A percentile compares a stretch with the other conserved stretches of the same genome.
Evolutionary conservation across 176 grass and related monocot species (phyloP).

Genomic region (Dendrocalamus sinicus): DNA sequence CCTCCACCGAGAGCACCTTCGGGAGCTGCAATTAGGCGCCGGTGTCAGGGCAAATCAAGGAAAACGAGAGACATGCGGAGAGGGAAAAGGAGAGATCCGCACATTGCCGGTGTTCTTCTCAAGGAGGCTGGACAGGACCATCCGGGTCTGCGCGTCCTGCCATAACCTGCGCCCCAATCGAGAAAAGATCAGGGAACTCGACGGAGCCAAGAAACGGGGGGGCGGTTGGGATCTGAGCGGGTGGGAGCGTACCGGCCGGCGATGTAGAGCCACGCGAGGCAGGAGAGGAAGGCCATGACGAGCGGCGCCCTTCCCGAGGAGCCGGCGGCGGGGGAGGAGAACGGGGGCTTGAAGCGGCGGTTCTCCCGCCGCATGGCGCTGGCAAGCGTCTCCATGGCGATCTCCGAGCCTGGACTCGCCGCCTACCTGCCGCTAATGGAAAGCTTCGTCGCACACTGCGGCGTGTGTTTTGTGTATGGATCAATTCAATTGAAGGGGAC

Average conservation of each 20-base stretch:
- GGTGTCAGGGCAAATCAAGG: not conserved
- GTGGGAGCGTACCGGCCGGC: slow-evolving; percentile 62
- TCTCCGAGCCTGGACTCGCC: slow-evolving; percentile 41
- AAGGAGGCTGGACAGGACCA: slow-evolving; percentile 75
- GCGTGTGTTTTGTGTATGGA: not conserved
- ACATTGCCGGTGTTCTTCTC: slow-evolving; percentile 84
- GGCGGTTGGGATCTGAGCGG: slow-evolving; percentile 28
- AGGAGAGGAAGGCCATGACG: slow-evolving; percentile 93
- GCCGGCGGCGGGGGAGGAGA: not conserved
- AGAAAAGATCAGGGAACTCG: not conserved
- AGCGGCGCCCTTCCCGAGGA: slow-evolving; percentile 60
- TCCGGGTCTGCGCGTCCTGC: slow-evolving; percentile 92
- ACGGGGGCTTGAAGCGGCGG: slow-evolving; percentile 58
- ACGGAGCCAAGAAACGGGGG: not conserved
- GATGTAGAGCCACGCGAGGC: slow-evolving; percentile 96
- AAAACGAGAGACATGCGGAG: not conserved
- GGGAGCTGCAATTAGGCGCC: slow-evolving; percentile 59
- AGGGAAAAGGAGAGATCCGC: slow-evolving; percentile 40
- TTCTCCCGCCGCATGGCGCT: slow-evolving; percentile 56
- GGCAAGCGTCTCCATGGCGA: slow-evolving; percentile 80
- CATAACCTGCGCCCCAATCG: slow-evolving; percentile 64
- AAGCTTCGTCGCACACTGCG: not conserved
- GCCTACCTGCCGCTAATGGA: not conserved
- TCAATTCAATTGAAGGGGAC: not conserved
- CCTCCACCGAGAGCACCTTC: slow-evolving; percentile 80